A percentile compares a stretch with the other conserved stretches of the same genome.
Conservation (phyloP, 2,329 filamentous ascomycete species). For the Beauveria asiatica region DNA sequence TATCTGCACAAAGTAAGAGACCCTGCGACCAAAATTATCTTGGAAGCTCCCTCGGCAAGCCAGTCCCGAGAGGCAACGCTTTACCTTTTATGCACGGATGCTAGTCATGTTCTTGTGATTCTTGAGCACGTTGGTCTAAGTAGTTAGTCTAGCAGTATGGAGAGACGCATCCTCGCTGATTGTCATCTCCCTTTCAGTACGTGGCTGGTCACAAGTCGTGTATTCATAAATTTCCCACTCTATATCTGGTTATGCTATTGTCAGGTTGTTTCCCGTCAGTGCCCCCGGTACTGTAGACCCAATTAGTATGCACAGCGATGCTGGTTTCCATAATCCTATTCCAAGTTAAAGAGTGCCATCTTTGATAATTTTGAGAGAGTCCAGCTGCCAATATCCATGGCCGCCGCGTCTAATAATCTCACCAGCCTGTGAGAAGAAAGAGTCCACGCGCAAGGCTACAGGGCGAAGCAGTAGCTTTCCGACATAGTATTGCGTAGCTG, state of each 20-base stretch:
- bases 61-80: no score
- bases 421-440: slow-evolving; percentile 31
- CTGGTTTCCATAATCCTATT: not conserved
- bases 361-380: slow-evolving; percentile 7
- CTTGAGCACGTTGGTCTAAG: no score
- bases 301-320: not conserved
- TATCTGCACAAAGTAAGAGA: not conserved
- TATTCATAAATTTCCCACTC: not conserved
- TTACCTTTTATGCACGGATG: no score
- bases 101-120: no score
- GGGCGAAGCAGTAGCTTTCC: slow-evolving; percentile 27
- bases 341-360: slow-evolving; percentile 1
- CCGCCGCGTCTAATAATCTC: slow-evolving; percentile 19
- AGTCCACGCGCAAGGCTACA: slow-evolving; percentile 29
- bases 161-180: no score
- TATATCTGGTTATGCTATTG: not conserved
- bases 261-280: not conserved
- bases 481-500: slow-evolving; percentile 22
- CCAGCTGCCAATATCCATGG: slow-evolving; percentile 13
- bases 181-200: not conserved
- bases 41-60: no score
- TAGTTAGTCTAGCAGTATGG: no score
- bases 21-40: no score
- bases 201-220: not conserved
- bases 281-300: not conserved